Base-by-base conservation (phyloP, 2,329 filamentous ascomycete genomes). In the Zopfia rhizophila region DNA sequence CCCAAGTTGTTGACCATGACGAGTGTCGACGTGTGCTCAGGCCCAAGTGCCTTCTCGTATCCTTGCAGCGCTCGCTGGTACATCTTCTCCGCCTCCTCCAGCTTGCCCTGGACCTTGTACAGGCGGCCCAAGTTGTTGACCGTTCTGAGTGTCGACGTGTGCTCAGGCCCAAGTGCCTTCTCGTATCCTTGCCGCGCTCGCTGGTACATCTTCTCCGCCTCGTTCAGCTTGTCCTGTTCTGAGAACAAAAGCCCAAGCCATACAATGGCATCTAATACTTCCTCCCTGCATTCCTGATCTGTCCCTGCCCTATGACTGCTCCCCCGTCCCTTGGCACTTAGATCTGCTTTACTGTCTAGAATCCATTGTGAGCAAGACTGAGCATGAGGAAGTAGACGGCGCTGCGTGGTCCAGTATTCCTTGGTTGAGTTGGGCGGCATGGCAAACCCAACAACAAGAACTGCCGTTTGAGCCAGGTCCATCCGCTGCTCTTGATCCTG, bases 31-130 rank as follows among this genome's bases (percentile, higher is more conserved):
- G 31, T 35, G 14, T 24, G 35, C 22, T 49, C 18, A 10, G 6
- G 5, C 13, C 35, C 42, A 40, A 45, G 35, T 13, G 19, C 27
- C 29, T 41, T 54, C 30, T 41, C 48, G 22, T 46, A 40, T 10
- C 33, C 41, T 30, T 42, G 33, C 19, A 38, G 25, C 11, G 38
- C 48, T 43, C 22, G 24, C 13, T 22, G 30, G 16, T 32, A 27
- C 23, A 28, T 38, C 19, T 24, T 17, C 32, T 41, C 41, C 10
- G 47, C 40, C 24, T 45, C 46, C 7, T 28, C 24, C 13, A 40
- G 44, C 43, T 47, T 52, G 29, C 47, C 46, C 39, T 55, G 44
- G n/a, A 41, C 35, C 2, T 2, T n/a, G n/a, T 45, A 49, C 25
- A 54, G 42, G 19, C 3, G n/a, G 24, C 45, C 48, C 21, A 53